Base-by-base conservation (phyloP, 306 rosid genomes). In the Spatholobus suberectus region DNA sequence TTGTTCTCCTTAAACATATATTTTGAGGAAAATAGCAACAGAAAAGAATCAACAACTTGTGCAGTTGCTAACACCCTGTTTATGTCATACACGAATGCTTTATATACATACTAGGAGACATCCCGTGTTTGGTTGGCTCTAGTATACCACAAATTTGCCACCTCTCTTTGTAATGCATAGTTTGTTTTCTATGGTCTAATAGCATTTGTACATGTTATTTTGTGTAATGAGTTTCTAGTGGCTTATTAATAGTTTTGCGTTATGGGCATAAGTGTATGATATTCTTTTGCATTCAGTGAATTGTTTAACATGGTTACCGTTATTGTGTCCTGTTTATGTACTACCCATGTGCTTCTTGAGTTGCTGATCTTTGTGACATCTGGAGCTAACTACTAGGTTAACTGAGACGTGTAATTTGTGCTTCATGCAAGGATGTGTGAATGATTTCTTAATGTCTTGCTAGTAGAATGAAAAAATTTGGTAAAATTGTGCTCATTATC, bases 161-260 rank as follows among this genome's bases (percentile, higher is more conserved):
- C 73, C 70, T 37, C 18, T 47, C 32, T 81, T 51, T 52, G 77
- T 61, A 59, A 54, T 73, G 62, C 83, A 11, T 38, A 63, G 37
- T 46, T 73, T 76, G 41, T 51, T 34, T 76, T 35, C 57, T 38
- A 38, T 37, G 57, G 75, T 52, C 47, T 73, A 51, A 61, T 63
- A 66, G 70, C 71, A 58, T 34, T 37, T 81, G 81, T 84, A 72
- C 47, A 81, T 87, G 65, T 27, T 76, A 11, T 57, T 81, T 26
- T 71, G 46, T 79, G 43, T 7, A 70, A 41, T 43, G 69, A 51
- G 73, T 76, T 63, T 58, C 46, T 65, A 52, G 21, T 63, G 66
- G 69, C 73, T 79, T 65, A 68, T 38, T 49, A 5, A 66, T 73
- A 51, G 76, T 41, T 70, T 62, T 61, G 54, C 59, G 27, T 46